Conservation (phyloP, 176 grass and related monocot species). For the Themeda triandra region DNA sequence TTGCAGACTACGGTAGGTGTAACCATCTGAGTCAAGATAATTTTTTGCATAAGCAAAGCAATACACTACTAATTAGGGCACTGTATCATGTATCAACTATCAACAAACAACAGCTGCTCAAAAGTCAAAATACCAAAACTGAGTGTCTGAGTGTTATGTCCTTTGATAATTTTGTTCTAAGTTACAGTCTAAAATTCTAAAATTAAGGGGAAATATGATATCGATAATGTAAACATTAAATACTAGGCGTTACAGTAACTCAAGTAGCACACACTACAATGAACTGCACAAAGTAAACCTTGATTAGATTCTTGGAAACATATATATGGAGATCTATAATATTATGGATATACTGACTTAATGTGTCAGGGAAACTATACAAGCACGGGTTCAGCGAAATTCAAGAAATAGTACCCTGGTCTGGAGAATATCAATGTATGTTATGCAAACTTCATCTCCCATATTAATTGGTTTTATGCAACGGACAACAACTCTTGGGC, state of each 20-base stretch:
- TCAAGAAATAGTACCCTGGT: conserved; percentile 55
- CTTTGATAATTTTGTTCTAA: neutral
- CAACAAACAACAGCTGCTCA: neutral
- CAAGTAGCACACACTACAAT: neutral
- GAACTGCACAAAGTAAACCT: conserved; percentile 5
- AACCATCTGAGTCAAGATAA: conserved; percentile 11
- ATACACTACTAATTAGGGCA: neutral
- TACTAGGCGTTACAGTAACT: neutral
- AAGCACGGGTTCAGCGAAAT: neutral
- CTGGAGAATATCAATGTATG: conserved; percentile 83
- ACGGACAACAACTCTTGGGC: conserved; percentile 70
- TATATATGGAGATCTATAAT: neutral
- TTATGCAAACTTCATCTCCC: conserved; percentile 74
- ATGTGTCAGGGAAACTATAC: neutral
- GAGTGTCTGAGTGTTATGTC: neutral
- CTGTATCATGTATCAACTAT: neutral
- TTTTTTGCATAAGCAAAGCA: neutral
- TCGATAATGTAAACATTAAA: neutral
- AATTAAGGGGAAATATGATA: neutral
- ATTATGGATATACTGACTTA: neutral
- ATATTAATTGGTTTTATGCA: conserved; percentile 69
- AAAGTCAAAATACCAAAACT: neutral
- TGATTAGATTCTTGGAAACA: neutral
- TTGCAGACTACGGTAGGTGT: neutral
- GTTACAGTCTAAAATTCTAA: neutral